phyloP scores from a whole-genome alignment of 2,329 filamentous ascomycete species.

The Nigrograna mackinnonii region DNA sequence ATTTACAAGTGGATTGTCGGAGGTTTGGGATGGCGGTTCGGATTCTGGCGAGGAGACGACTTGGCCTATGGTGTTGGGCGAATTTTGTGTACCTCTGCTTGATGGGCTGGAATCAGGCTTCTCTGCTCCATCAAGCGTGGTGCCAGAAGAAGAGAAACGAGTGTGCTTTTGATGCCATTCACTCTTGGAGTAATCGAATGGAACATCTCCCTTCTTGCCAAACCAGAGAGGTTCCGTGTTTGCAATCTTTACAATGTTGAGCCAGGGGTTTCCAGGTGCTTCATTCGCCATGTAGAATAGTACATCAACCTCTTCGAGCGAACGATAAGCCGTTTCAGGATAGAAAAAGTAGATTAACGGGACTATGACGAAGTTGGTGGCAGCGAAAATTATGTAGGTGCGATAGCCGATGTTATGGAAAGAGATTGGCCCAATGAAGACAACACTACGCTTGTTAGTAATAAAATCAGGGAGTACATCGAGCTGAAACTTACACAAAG shows the following conservation, averaged over 20 bases:
- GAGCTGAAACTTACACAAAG: constrained; percentile 49
- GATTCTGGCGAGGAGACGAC: background rate
- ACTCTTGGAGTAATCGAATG: constrained; percentile 51
- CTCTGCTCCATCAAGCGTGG: constrained; percentile 1
- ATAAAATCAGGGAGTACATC: background rate
- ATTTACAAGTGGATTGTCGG: background rate
- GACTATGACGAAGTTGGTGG: constrained; percentile 55
- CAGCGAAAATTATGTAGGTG: constrained; percentile 63
- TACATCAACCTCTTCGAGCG: constrained; percentile 69
- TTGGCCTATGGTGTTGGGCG: background rate
- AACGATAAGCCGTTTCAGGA: constrained; percentile 59
- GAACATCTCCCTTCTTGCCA: constrained; percentile 58
- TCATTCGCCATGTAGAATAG: constrained; percentile 61
- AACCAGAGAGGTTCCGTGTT: constrained; percentile 58
- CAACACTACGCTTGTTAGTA: constrained; percentile 53
- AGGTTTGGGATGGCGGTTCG: background rate
- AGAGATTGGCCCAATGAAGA: constrained; percentile 66
- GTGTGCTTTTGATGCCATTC: constrained; percentile 22
- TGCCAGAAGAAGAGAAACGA: background rate
- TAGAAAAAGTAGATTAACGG: constrained; percentile 63
- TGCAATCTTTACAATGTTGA: constrained; percentile 54
- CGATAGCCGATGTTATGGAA: constrained; percentile 57
- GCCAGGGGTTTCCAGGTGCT: constrained; percentile 49
- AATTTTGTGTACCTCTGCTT: background rate
- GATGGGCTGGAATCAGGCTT: background rate